Evolutionary conservation across 2,329 filamentous ascomycete genomes (phyloP), one percentile per base, ranked within the genome.

Genomic region (Emmonsiellopsis sp.): DNA sequence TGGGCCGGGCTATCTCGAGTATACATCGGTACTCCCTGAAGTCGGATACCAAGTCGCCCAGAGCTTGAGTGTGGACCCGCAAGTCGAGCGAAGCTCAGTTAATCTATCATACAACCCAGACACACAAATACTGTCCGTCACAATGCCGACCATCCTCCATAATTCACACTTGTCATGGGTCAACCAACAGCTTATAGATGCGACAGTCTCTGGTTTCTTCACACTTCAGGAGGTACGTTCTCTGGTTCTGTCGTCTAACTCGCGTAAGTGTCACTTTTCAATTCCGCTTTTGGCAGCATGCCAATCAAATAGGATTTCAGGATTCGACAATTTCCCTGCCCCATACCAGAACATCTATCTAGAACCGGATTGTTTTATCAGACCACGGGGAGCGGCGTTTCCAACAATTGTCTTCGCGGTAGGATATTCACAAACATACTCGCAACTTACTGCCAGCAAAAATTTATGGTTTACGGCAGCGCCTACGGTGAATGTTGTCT

Each of bases 401-500:
- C 14, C 21, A 4, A 31, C n/a, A 11, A 46, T 13, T 5, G 21
- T 17, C 21, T 46, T 46, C 21, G 11, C 3, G 11, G n/a, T 17
- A 46, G 27, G 27, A 27, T 31, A 46, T 31, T 17, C 43, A 17
- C 13, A 46, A 31, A 46, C 27, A 46, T 46, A 46, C 21, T 13
- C n/a, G 10, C 11, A 46, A 17, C 14, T 17, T 17, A 17, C 34
- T 54, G 39, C 11, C 51, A 17, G 48, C 60, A 27, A 32, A 58
- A 6, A 49, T 14, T 14, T 40, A 40, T 40, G 37, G 37, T 40
- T 40, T 6, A 14, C 11, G 1, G 50, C n/a, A 64, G 60, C 47
- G 65, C 60, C 36, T 55, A 53, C 2, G 21, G 21, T 27, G 21
- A 27, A 27, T 27, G 21, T 27, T 0, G 21, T 27, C 21, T 1